A percentile compares a stretch with the other conserved stretches of the same genome.
phyloP scores from a whole-genome alignment of 306 rosid species.

The Gleditsia sinensis region DNA sequence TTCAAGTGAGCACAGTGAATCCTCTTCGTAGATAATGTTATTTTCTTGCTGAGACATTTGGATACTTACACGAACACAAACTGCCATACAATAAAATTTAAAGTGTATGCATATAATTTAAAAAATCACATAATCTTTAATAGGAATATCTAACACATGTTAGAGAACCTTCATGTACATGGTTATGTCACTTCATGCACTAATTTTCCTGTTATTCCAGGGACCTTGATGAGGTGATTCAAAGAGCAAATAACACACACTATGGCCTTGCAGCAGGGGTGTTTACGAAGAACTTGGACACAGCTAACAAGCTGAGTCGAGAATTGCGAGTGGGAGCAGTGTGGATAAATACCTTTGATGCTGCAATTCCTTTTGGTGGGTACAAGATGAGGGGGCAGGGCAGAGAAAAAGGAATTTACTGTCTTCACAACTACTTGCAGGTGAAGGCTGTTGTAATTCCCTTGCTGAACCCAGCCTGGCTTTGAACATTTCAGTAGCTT shows the following conservation, averaged over 20 bases:
- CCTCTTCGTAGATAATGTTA: not conserved
- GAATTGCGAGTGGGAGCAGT: constrained; percentile 80
- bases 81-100: no score
- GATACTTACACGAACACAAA: no score
- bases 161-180: no score
- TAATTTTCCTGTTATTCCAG: constrained; percentile 46
- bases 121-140: no score
- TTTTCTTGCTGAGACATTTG: no score
- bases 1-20: constrained; percentile 61
- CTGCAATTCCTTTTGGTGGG: constrained; percentile 95
- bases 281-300: constrained; percentile 68
- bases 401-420: constrained; percentile 87
- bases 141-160: no score
- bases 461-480: constrained; percentile 85
- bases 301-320: constrained; percentile 72
- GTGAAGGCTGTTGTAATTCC: constrained; percentile 88
- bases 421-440: constrained; percentile 85
- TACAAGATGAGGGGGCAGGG: constrained; percentile 93
- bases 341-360: constrained; percentile 82
- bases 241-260: constrained; percentile 63
- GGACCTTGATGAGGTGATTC: constrained; percentile 71
- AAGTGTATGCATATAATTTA: no score
- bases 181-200: not conserved
- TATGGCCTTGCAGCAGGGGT: constrained; percentile 95
- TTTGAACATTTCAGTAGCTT: constrained; percentile 36